phyloP scores from a whole-genome alignment of 2,329 filamentous ascomycete genomes.

The Aaosphaeria arxii region DNA sequence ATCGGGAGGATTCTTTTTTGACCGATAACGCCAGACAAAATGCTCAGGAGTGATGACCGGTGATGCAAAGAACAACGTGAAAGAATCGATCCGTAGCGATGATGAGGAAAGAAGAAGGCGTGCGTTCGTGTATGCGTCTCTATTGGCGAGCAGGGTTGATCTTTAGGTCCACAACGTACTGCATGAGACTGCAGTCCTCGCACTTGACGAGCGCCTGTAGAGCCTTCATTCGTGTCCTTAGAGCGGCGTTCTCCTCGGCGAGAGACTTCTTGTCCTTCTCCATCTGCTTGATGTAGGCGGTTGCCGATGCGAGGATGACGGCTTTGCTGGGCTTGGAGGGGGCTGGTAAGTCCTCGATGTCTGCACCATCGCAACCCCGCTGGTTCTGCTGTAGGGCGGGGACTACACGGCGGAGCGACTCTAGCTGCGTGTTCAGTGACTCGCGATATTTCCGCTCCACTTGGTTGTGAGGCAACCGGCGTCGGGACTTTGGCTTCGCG shows the following conservation, averaged over 20 bases:
- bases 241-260: conserved; percentile 36
- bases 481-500: conserved; percentile 30
- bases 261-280: conserved; percentile 42
- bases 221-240: conserved; percentile 40
- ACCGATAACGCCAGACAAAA: no score
- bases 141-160: conserved; percentile 20
- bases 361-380: conserved; percentile 35
- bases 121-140: background rate
- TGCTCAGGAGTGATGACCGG: no score
- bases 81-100: no score
- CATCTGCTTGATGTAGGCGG: conserved; percentile 46
- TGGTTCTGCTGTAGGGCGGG: conserved; percentile 39
- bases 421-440: conserved; percentile 46
- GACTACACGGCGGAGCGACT: conserved; percentile 39
- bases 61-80: no score
- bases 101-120: no score
- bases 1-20: no score
- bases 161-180: conserved; percentile 42
- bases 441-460: conserved; percentile 48
- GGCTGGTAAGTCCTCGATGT: conserved; percentile 43
- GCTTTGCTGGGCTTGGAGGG: conserved; percentile 44
- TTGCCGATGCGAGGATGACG: conserved; percentile 46
- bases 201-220: conserved; percentile 46
- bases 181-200: conserved; percentile 45
- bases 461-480: conserved; percentile 43